These are phyloP conservation scores for Malassezia dermatis DNA, from an alignment of 1,284 basidiomycete genomes.

Conservation along the genomic window DNA sequence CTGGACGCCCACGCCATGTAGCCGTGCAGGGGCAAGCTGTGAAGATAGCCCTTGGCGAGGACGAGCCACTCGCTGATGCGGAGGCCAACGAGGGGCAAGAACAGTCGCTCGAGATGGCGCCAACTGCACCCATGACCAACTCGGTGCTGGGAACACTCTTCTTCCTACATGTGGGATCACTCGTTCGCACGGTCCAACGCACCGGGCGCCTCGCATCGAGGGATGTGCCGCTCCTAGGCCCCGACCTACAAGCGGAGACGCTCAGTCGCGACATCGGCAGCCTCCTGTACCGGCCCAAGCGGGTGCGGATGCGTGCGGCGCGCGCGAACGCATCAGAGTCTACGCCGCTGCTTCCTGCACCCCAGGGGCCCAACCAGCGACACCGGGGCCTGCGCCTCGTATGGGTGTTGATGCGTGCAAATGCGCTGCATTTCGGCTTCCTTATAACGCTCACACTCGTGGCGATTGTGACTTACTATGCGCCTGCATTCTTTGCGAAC, in stretches of 20 bases:
- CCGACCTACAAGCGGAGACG: conserved; percentile 4
- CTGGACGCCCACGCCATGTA: conserved; percentile 1
- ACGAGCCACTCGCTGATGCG: neutral
- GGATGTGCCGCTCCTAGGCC: conserved; percentile 11
- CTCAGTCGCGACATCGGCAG: neutral
- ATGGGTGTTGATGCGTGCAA: neutral
- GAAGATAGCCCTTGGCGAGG: neutral
- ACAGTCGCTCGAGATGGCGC: conserved; percentile 1
- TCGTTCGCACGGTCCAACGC: neutral
- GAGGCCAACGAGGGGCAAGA: neutral
- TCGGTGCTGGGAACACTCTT: conserved; percentile 9
- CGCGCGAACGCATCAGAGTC: neutral
- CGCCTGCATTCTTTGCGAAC: conserved; percentile 12
- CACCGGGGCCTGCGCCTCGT: neutral
- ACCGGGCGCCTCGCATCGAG: neutral
- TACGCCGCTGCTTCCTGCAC: neutral
- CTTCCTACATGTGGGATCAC: conserved; percentile 1
- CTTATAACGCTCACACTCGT: conserved; percentile 3
- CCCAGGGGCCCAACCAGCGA: neutral
- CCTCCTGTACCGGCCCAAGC: neutral
- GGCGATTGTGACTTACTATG: conserved; percentile 9
- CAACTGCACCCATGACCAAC: neutral
- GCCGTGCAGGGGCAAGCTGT: neutral
- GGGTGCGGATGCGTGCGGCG: neutral
- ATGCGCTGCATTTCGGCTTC: neutral